Evolutionary conservation across 441 rosid genomes (phyloP).

Genomic region (Daphne laureola): DNA sequence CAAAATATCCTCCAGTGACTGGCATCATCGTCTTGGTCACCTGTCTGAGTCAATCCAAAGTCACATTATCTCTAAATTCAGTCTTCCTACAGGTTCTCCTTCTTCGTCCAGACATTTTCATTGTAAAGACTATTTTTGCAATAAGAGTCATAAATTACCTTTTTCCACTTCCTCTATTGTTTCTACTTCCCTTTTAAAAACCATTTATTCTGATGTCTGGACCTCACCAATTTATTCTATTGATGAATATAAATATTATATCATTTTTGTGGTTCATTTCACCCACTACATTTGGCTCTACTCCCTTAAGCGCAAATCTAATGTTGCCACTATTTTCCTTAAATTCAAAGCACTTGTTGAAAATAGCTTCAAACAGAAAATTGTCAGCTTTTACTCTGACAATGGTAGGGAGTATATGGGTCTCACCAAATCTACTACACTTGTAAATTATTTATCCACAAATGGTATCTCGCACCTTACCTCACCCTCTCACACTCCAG

Average conservation of each 20-base stretch:
- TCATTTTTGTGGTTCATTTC: conserved; percentile 1
- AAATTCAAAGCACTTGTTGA: no score
- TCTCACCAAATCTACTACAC: no score
- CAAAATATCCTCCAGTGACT: neutral
- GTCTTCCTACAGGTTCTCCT: neutral
- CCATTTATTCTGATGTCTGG: conserved; percentile 7
- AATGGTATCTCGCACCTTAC: no score
- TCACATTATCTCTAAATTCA: neutral
- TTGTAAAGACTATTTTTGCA: neutral
- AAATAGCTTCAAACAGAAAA: no score
- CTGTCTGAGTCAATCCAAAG: neutral
- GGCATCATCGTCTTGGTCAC: conserved; percentile 5
- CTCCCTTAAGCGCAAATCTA: no score
- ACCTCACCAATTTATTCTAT: neutral
- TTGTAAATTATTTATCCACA: no score
- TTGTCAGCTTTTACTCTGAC: no score
- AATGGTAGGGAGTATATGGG: no score
- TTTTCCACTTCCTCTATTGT: neutral
- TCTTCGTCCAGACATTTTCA: no score
- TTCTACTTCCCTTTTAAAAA: neutral
- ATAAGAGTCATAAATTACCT: conserved; percentile 7
- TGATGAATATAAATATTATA: conserved; percentile 5
- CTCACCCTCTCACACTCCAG: no score
- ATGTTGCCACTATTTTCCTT: no score
- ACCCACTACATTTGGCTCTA: neutral